A percentile compares a stretch with the other conserved stretches of the same genome.
These are phyloP conservation scores for Xylariaceae sp. DNA, from an alignment of 2,329 filamentous ascomycete species.

Conservation along the genomic window DNA sequence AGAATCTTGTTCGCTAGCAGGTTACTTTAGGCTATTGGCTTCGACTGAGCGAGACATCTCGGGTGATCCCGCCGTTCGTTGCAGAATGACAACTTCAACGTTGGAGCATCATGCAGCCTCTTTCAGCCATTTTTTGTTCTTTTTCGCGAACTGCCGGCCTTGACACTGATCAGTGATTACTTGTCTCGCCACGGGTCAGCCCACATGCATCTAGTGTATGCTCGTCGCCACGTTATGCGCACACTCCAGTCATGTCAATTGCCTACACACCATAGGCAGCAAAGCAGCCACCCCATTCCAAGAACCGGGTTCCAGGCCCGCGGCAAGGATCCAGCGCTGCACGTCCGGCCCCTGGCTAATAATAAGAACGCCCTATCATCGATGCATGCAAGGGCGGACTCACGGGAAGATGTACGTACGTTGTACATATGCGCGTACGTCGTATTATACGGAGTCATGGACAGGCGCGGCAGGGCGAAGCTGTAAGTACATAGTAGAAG, in stretches of 20 bases:
- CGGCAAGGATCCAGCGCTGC: not conserved
- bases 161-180: too few species aligned
- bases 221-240: not conserved
- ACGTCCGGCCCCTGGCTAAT: not conserved
- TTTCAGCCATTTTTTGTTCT: not conserved
- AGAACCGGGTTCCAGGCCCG: slow-evolving; percentile 5
- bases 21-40: not conserved
- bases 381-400: not conserved
- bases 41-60: not conserved
- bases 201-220: not conserved
- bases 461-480: not conserved
- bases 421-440: not conserved
- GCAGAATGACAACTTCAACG: not conserved
- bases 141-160: not conserved
- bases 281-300: slow-evolving; percentile 6
- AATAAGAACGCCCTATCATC: not conserved
- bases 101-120: not conserved
- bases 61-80: not conserved
- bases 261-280: not conserved
- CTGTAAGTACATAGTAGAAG: too few species aligned
- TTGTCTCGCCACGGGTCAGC: not conserved
- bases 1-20: not conserved
- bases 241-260: not conserved
- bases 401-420: not conserved
- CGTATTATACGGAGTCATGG: not conserved